A percentile compares a stretch with the other conserved stretches of the same genome.
Conservation (phyloP, 2,329 filamentous ascomycete species). For the Atkinsonella hypoxylon region DNA sequence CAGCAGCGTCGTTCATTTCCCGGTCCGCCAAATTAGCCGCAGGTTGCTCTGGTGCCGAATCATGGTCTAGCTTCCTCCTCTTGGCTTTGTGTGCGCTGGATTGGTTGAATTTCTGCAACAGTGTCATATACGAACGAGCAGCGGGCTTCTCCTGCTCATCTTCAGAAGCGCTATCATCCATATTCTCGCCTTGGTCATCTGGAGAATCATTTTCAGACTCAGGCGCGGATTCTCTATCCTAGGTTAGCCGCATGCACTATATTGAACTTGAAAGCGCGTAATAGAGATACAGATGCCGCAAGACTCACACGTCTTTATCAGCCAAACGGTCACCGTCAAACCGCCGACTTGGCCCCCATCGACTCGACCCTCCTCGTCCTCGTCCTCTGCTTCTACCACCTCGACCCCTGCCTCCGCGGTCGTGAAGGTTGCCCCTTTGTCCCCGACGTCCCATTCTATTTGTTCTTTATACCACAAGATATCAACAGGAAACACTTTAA, state of each 20-base stretch:
- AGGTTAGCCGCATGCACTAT: not conserved
- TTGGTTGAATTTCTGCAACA: slow-evolving; percentile 45
- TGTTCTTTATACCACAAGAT: not conserved
- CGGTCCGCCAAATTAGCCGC: slow-evolving; percentile 8
- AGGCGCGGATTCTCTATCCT: slow-evolving; percentile 8
- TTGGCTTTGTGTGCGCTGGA: slow-evolving; percentile 36
- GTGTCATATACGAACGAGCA: slow-evolving; percentile 41
- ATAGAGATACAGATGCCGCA: not conserved
- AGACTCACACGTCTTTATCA: slow-evolving; percentile 24
- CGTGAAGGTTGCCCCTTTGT: slow-evolving; percentile 22
- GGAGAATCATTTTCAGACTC: slow-evolving; percentile 13
- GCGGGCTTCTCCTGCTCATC: slow-evolving; percentile 30
- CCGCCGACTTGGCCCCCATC: slow-evolving; percentile 24
- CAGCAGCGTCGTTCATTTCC: slow-evolving; percentile 24
- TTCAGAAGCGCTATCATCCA: slow-evolving; percentile 28
- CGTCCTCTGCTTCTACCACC: slow-evolving; percentile 13
- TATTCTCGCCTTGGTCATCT: slow-evolving; percentile 24
- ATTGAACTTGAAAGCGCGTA: not conserved
- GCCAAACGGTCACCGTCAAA: slow-evolving; percentile 25
- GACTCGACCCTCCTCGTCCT: slow-evolving; percentile 20
- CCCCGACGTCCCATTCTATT: slow-evolving; percentile 24
- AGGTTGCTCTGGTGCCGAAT: slow-evolving; percentile 11
- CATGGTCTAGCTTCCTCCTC: slow-evolving; percentile 42
- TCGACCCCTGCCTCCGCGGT: slow-evolving; percentile 18
- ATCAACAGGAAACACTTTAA: not conserved